Evolutionary conservation across 495 filamentous ascomycete genomes (phyloP), one percentile per base, ranked within the genome.

Genomic region (Aspergillus biplanus): DNA sequence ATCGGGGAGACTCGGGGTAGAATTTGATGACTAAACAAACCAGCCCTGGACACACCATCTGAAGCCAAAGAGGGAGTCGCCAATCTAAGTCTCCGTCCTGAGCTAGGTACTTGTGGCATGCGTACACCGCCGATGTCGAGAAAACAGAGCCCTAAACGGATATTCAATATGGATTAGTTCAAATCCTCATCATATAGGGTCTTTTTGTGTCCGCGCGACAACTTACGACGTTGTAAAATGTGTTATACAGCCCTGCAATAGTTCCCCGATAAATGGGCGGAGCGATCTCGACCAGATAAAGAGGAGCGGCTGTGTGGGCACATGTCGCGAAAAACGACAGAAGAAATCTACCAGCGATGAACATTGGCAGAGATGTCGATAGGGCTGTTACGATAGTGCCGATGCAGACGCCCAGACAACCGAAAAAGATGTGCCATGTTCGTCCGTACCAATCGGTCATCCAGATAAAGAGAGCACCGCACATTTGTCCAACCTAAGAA

Each of bases 261-360:
- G 87, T 83, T 5, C 87, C 88, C 48, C 90, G 84, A 69, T 86
- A 89, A 4, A 83, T 83, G 3, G 90, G 89, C 58, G 90, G 90
- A 15, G 85, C 83, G 67, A 91, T 86, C 70, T 92, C 90, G 7
- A 86, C 85, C 33, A 90, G 86, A 66, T 90, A 91, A 16, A 86
- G 83, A 3, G 89, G 89, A 0, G 87, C 87, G 12, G 89, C 89
- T 15, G 88, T 83, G 49, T 84, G 81, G 48, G 82, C 81, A 27
- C 90, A 86, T 32, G 83, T 84, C 18, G 89, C 87, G 9, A 89
- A 89, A 67, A 92, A 90, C 4, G 89, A 89, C 31, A 93, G 83
- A 27, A 91, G 69, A 71, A 92, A 92, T 13, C 90, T 83, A n/a
- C 89, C 90, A n/a, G 80, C 88, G 66, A 90, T 85, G 64, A 92